Evolutionary conservation across 2,329 filamentous ascomycete genomes (phyloP).

Genomic region (Amylocarpus encephaloides): DNA sequence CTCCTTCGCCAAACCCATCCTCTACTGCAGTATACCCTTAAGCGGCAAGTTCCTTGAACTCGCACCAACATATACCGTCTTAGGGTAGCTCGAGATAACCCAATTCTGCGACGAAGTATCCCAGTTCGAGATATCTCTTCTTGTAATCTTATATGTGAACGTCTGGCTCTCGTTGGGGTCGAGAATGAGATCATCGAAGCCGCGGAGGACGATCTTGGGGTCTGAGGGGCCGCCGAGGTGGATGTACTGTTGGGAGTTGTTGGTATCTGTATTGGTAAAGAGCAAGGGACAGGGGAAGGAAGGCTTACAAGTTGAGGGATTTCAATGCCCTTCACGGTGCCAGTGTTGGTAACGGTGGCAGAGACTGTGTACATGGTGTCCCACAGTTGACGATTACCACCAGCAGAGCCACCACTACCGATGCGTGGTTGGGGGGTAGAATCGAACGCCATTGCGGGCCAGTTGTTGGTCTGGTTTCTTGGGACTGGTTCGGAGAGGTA

Average conservation of each 20-base stretch:
- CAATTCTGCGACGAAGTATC: slow-evolving; percentile 73
- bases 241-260: slow-evolving; percentile 52
- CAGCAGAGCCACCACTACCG: slow-evolving; percentile 44
- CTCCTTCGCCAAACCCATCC: neutral
- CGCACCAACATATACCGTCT: slow-evolving; percentile 28
- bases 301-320: slow-evolving; percentile 44
- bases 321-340: slow-evolving; percentile 45
- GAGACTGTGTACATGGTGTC: slow-evolving; percentile 48
- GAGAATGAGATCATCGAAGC: slow-evolving; percentile 73
- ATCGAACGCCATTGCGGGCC: slow-evolving; percentile 37
- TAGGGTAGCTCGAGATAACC: slow-evolving; percentile 41
- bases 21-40: slow-evolving; percentile 9
- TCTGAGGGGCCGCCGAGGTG: slow-evolving; percentile 73
- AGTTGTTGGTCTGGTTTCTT: slow-evolving; percentile 17
- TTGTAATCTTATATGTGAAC: slow-evolving; percentile 65
- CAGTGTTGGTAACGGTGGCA: slow-evolving; percentile 51
- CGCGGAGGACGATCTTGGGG: slow-evolving; percentile 60
- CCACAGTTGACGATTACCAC: slow-evolving; percentile 48
- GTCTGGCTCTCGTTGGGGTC: slow-evolving; percentile 56
- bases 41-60: slow-evolving; percentile 25
- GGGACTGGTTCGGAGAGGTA: slow-evolving; percentile 42
- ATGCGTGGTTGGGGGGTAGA: slow-evolving; percentile 39
- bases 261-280: slow-evolving; percentile 33
- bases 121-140: slow-evolving; percentile 86
- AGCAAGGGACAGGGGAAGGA: slow-evolving; percentile 34